These are phyloP conservation scores for Funneliformis mosseae DNA, from an alignment of 192 early-diverging fungal genomes.

Conservation along the genomic window DNA sequence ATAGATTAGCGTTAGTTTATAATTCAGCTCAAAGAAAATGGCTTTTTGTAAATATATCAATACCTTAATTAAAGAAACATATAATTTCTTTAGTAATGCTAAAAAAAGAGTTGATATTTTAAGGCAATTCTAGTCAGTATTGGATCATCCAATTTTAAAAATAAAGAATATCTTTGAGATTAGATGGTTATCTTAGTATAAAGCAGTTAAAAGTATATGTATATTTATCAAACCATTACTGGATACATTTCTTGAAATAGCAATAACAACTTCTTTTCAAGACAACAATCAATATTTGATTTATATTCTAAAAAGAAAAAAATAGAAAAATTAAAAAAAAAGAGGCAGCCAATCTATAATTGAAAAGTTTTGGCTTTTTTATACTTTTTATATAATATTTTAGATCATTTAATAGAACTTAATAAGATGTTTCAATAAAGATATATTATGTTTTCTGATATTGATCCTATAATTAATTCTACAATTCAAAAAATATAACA, in stretches of 20 bases:
- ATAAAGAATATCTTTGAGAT: background rate
- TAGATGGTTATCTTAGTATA: conserved; percentile 1
- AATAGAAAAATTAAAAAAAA: no score
- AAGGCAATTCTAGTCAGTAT: background rate
- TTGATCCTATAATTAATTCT: background rate
- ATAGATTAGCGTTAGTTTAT: background rate
- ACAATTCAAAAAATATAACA: background rate
- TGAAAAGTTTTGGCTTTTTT: background rate
- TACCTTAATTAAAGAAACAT: background rate
- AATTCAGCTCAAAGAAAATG: background rate
- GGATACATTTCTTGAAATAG: conserved; percentile 3
- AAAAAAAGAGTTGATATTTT: background rate
- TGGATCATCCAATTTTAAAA: background rate
- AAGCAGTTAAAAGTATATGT: background rate
- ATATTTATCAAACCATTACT: background rate
- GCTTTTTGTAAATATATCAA: background rate
- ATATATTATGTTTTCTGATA: background rate
- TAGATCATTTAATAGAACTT: background rate
- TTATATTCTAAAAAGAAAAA: background rate
- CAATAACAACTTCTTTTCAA: background rate
- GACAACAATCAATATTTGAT: background rate
- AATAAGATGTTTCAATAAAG: background rate
- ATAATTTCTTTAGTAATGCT: background rate
- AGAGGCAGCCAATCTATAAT: no score
- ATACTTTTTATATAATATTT: background rate